phyloP scores from a whole-genome alignment of 2,329 filamentous ascomycete species.

The Chrysoporthe cubensis region DNA sequence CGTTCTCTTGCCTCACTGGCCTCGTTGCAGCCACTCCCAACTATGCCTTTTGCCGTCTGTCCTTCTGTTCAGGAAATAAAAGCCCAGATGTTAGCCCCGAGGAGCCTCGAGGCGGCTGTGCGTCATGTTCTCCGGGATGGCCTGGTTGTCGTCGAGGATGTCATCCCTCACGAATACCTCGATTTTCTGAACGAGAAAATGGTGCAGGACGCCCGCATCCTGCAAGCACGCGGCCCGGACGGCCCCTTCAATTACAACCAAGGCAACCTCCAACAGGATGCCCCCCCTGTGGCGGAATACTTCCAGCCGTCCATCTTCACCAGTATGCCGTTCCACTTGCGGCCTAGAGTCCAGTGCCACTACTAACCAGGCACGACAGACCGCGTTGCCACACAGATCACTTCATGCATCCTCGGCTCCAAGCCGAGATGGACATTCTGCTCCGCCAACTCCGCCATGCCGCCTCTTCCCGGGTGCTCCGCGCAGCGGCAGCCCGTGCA shows the following conservation, averaged over 20 bases:
- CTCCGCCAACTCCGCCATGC: slow-evolving; percentile 62
- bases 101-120: slow-evolving; percentile 60
- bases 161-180: slow-evolving; percentile 53
- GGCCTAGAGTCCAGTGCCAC: not conserved
- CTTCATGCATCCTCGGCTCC: slow-evolving; percentile 58
- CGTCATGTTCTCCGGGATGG: slow-evolving; percentile 57
- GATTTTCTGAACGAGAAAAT: slow-evolving; percentile 62
- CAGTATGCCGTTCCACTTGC: slow-evolving; percentile 44
- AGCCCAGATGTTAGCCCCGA: slow-evolving; percentile 43
- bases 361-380: slow-evolving; percentile 40
- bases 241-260: slow-evolving; percentile 66
- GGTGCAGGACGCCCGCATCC: slow-evolving; percentile 57
- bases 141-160: slow-evolving; percentile 59
- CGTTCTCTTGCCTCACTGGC: slow-evolving; percentile 8
- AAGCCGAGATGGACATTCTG: slow-evolving; percentile 60
- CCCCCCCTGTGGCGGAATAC: slow-evolving; percentile 53
- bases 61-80: slow-evolving; percentile 48
- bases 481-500: slow-evolving; percentile 59
- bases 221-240: slow-evolving; percentile 56
- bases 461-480: slow-evolving; percentile 44
- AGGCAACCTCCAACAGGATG: slow-evolving; percentile 65
- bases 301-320: slow-evolving; percentile 56
- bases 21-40: not conserved
- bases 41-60: slow-evolving; percentile 32
- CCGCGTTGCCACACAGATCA: slow-evolving; percentile 59